phyloP scores from a whole-genome alignment of 768 basidiomycete genomes.

The Rhizopogon sp. region DNA sequence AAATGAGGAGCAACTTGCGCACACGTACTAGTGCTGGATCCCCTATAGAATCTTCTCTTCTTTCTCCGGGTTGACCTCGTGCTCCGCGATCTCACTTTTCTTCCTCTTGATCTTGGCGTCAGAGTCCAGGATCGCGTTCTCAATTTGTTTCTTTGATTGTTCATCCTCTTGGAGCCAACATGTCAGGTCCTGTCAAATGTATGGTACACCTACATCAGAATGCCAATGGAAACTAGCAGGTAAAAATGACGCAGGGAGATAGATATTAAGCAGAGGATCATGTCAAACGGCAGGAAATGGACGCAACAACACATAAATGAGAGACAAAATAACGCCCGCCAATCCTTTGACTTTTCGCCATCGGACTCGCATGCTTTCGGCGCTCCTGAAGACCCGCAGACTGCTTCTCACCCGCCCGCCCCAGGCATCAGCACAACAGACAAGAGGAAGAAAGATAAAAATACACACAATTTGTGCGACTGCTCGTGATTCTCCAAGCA shows the following conservation, averaged over 20 bases:
- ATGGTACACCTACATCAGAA: background rate
- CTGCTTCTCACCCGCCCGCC: conserved; percentile 46
- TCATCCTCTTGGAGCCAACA: conserved; percentile 45
- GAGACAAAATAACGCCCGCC: conserved; percentile 54
- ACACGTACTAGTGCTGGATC: no score
- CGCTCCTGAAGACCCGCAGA: conserved; percentile 82
- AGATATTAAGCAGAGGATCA: background rate
- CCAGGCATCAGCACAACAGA: no score
- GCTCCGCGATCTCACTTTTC: no score
- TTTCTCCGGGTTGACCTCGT: no score
- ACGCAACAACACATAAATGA: background rate
- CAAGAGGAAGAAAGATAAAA: no score
- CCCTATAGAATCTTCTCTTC: no score
- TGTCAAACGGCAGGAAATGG: background rate
- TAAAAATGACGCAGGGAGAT: background rate
- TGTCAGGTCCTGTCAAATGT: background rate
- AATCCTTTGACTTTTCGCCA: conserved; percentile 87
- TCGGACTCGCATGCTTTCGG: conserved; percentile 72
- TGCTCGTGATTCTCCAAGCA: no score
- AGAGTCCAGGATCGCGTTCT: conserved; percentile 65
- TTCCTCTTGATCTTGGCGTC: conserved; percentile 19
- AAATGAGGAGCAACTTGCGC: no score
- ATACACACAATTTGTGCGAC: no score
- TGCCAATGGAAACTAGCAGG: background rate
- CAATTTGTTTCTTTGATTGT: conserved; percentile 53